Percentiles rank a stretch among this genome's conserved stretches.
phyloP scores from a whole-genome alignment of 257 asterid species.

The Solanum pimpinellifolium region DNA sequence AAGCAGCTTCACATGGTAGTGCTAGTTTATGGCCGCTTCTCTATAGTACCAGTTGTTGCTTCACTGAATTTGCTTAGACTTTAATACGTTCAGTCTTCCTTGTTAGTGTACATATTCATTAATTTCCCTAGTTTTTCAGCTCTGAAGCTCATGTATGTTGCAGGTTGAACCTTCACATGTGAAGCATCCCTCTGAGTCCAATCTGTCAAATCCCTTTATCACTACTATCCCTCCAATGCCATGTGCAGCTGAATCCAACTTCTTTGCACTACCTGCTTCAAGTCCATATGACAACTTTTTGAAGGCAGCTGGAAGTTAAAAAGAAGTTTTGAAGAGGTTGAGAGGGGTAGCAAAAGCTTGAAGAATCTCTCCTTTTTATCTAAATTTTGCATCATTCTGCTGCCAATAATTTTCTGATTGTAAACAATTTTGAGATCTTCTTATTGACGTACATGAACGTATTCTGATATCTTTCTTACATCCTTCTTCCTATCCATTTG shows the following conservation, averaged over 20 bases:
- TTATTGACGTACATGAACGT: not conserved
- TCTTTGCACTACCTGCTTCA: slow-evolving; percentile 43
- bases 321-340: not conserved
- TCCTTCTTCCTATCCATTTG: not conserved
- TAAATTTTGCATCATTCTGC: not conserved
- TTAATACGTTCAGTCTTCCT: not conserved
- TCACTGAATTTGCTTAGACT: not conserved
- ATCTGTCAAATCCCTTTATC: slow-evolving; percentile 16
- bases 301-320: slow-evolving; percentile 70
- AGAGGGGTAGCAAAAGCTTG: not conserved
- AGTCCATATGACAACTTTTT: slow-evolving; percentile 75
- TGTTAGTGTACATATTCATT: not conserved
- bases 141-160: not conserved
- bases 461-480: not conserved
- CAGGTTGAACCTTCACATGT: not conserved
- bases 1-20: not conserved
- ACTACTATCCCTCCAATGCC: slow-evolving; percentile 10
- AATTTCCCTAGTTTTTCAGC: not conserved
- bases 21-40: not conserved
- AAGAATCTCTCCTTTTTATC: not conserved
- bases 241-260: slow-evolving; percentile 28
- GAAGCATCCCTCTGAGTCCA: not conserved
- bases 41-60: not conserved
- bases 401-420: not conserved
- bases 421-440: not conserved